Base-by-base conservation (phyloP, 2,329 filamentous ascomycete species). In the Pestalotiopsis sp. region DNA sequence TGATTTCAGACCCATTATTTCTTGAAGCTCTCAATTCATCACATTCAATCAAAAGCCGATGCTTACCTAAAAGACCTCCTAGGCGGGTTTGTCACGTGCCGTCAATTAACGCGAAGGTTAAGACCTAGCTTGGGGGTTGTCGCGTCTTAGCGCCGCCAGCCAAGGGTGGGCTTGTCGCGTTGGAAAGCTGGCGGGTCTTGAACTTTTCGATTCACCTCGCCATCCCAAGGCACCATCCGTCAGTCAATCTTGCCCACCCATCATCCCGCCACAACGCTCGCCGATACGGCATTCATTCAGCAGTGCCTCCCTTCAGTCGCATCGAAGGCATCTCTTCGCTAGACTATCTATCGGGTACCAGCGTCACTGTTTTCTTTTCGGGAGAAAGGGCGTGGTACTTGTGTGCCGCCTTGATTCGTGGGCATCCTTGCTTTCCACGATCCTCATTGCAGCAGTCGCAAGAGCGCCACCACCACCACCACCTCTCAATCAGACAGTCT, bases 81-180 rank as follows among this genome's bases (percentile, higher is more conserved):
- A 7, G 57, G 57, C n/a, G 9, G n/a, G 27, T 31, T 60, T 23
- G 39, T 66, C 64, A 66, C 66, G 59, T 64, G 66, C 41, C 25
- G 41, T 68, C 66, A 63, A 63, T 68, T 68, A 63, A 68, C 66
- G 66, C 66, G 66, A 64, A 68, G n/a, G 59, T 5, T 63, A 68
- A 41, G 39, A 38, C 31, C 14, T 14, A 61, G 58, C 58, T 31
- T 62, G 23, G 58, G 59, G 59, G 31, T 14, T 20, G 66, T 62
- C 66, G 66, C 66, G 66, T 64, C 59, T 45, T 20, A 39, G 27
- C 17, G 31, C 25, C 31, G 17, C 45, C 45, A 23, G 20, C 27
- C 23, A 20, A 20, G 41, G 27, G 38, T 13, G 20, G 27, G 64
- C 27, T 38, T 60, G 56, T 52, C 64, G 64, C 64, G 20, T 23